These are phyloP conservation scores for Solanum chiquidenum DNA, from an alignment of 257 asterid species.

Conservation along the genomic window DNA sequence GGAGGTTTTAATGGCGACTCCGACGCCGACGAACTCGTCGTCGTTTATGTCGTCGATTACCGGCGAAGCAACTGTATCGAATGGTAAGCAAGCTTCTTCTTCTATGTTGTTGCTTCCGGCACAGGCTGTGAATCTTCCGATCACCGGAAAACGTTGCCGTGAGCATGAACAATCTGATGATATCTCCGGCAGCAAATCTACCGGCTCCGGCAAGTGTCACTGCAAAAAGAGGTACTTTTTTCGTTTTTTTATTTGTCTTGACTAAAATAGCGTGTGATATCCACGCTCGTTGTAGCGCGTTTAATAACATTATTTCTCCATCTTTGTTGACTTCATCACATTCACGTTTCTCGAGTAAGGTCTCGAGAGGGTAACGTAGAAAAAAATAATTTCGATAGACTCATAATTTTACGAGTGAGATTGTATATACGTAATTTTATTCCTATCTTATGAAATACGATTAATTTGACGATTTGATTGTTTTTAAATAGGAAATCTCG, in stretches of 20 bases:
- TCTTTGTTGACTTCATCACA: neutral
- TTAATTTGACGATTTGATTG: neutral
- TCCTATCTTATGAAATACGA: too few species aligned
- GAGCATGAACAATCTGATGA: slow-evolving; percentile 49
- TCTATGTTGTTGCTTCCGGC: slow-evolving; percentile 2
- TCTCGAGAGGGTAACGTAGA: too few species aligned
- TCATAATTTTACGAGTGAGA: too few species aligned
- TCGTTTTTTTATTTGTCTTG: neutral
- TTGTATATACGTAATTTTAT: too few species aligned
- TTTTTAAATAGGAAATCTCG: slow-evolving; percentile 37
- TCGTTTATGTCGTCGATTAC: slow-evolving; percentile 56
- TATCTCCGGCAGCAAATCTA: slow-evolving; percentile 44
- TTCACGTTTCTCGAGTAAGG: neutral
- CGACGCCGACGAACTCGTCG: slow-evolving; percentile 40
- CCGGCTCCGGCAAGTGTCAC: slow-evolving; percentile 51
- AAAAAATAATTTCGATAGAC: too few species aligned
- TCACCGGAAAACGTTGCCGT: slow-evolving; percentile 54
- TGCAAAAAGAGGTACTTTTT: slow-evolving; percentile 60
- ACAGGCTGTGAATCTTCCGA: slow-evolving; percentile 45
- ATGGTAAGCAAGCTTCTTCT: slow-evolving; percentile 25
- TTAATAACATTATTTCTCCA: neutral
- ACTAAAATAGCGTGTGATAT: neutral
- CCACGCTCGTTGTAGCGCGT: neutral
- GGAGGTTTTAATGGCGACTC: slow-evolving; percentile 15
- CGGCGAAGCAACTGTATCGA: slow-evolving; percentile 77